Base-by-base conservation (phyloP, 108 stramenopile species). In the Skeletonema potamos region DNA sequence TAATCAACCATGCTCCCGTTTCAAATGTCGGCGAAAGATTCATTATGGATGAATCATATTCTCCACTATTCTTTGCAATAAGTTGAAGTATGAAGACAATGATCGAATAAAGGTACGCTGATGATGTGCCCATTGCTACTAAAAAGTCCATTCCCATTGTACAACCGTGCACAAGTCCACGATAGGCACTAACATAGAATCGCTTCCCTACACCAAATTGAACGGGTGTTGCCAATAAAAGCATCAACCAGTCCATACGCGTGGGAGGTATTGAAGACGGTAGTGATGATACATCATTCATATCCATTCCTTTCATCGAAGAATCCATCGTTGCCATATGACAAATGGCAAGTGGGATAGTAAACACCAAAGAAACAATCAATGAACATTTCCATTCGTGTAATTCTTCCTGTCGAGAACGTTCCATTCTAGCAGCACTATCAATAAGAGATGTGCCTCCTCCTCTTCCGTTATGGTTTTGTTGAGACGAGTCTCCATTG, bases 131-230 rank as follows among this genome's bases (percentile, higher is more conserved):
- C 61, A 96, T 57, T 22, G 81, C 91, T 0, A 99, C 95, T 29
- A 99, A 81, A 59, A 96, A 90, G 69, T 98, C 98, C 99, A 99
- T 99, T 24, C 98, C 97, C 81, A 78, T 72, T 26, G 75, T 63
- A 36, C 83, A 63, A 20, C 89, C 87, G 64, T 87, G 76, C 4
- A 72, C 57, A 51, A 94, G 65, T 13, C 86, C 85, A 56, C 90
- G 81, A 68, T 82, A 95, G 22, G 99, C 86, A 30, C 83, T 81
- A 18, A 77, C 71, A 77, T 94, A 96, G 81, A 93, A 98, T 24
- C 90, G 76, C 58, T 69, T 76, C 11, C 97, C 98, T 7, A 95
- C 89, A 27, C 80, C 72, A 73, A 96, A 96, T 78, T 99, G 98
- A 12, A 96, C 91, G 1, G 86, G 88, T 6, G 95, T 94, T 3